A percentile compares a stretch with the other conserved stretches of the same genome.
phyloP scores from a whole-genome alignment of 331 rosid species.

The Malus hybrid region DNA sequence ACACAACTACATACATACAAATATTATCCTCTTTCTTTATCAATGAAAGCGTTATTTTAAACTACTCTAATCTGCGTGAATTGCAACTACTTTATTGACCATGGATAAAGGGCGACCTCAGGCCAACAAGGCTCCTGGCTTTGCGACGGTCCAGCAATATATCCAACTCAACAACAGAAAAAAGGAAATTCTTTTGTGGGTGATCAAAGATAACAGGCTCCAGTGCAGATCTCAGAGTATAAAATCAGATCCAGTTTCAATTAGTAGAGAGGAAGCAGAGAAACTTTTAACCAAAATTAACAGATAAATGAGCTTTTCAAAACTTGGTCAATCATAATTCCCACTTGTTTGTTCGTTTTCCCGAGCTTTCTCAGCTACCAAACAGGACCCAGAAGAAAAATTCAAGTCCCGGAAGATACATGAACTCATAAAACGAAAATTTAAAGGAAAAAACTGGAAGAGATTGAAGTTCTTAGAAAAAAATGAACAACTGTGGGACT shows the following conservation, averaged over 20 bases:
- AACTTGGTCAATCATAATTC: constrained; percentile 4
- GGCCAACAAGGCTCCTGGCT: no score
- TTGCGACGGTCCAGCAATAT: neutral
- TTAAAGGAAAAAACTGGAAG: neutral
- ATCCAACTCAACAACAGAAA: neutral
- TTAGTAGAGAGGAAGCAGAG: neutral
- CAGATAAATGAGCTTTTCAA: neutral
- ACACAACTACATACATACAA: neutral
- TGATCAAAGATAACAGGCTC: neutral
- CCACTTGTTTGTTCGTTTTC: neutral
- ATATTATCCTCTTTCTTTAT: no score
- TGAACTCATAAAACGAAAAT: neutral
- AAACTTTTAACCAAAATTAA: neutral
- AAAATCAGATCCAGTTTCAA: constrained; percentile 35
- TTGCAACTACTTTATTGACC: constrained; percentile 1
- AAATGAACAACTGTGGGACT: constrained; percentile 7
- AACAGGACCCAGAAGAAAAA: neutral
- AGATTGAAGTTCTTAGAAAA: no score
- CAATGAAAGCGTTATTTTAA: no score
- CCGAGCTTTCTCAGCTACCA: constrained; percentile 12
- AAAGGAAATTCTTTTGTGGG: neutral
- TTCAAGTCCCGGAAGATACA: neutral
- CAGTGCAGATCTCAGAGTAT: constrained; percentile 1
- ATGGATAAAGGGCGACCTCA: no score
- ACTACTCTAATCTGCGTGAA: neutral